Evolutionary conservation across 192 early-diverging fungal genomes (phyloP).

Genomic region (Coemansia sp.): DNA sequence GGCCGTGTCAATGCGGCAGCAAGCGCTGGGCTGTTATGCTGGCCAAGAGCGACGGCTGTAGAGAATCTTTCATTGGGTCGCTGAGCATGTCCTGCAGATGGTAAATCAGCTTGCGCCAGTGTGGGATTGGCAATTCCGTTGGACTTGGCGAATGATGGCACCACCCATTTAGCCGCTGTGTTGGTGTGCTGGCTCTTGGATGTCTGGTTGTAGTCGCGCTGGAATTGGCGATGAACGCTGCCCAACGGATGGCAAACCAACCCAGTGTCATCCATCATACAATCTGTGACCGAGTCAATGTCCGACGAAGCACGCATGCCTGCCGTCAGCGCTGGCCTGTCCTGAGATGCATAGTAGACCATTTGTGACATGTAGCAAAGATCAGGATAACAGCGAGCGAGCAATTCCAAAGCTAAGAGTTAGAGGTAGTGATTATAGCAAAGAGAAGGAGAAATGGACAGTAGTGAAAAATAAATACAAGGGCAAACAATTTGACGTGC

Average conservation of each 20-base stretch:
- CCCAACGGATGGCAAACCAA: not conserved
- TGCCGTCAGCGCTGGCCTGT: constrained; percentile 1
- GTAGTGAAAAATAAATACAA: constrained; percentile 1
- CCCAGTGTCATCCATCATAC: not conserved
- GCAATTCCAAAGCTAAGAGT: not conserved
- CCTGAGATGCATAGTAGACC: constrained; percentile 5
- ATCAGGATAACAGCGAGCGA: not conserved
- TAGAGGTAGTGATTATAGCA: not conserved
- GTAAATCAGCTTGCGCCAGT: not conserved
- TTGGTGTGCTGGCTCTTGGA: not conserved
- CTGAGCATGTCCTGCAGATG: constrained; percentile 2
- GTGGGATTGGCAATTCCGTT: not conserved
- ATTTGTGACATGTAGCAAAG: not conserved
- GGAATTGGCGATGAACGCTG: not conserved
- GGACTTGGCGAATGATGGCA: not conserved
- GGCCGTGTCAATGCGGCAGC: not conserved
- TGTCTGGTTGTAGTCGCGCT: not conserved
- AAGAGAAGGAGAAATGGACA: not conserved
- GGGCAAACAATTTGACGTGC: not conserved
- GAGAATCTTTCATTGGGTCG: not conserved
- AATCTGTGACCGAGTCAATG: not conserved
- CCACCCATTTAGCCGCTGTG: not conserved
- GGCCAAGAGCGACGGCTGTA: not conserved
- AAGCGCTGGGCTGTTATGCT: not conserved
- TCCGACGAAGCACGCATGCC: not conserved